Evolutionary conservation across 805 yeast genomes (phyloP), one percentile per base, ranked within the genome.

Genomic region (Candida montana): DNA sequence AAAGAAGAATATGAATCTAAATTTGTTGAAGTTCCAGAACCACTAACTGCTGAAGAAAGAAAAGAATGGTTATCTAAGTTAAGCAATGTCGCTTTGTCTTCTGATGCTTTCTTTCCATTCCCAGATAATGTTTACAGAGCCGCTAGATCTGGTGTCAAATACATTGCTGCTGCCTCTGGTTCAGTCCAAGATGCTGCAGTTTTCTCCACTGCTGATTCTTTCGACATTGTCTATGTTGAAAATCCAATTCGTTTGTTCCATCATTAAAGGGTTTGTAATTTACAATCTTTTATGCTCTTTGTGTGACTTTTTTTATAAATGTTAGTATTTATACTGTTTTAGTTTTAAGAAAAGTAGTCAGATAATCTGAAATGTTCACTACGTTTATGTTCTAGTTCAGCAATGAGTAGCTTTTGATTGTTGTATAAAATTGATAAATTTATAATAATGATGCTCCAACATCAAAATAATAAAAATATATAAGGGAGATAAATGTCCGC

Each of bases 71-170:
- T 83, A 51, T 56, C 69, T 48, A 79, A 89, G 70, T 75, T 89
- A 64, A 77, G 71, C 45, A 81, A 86, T 55, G 99, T 93, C 43
- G 89, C 98, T 11, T 74, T 90, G 55, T 83, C 96, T 15, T 89
- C 97, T 4, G 99, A 93, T 64, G 99, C 99, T 23, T 93, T 93
- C 80, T 93, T 93, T 95, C 99, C 99, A 69, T 93, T 93, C 93
- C 93, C 98, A 52, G 99, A 93, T 68, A 93, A 93, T 62, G 96
- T 93, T 54, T 89, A 91, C 79, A 81, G 99, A 67, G 98, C 98
- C 51, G 96, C 81, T 39, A 81, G 86, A 74, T 83, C 95, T 16
- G 99, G 99, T 64, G 99, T 90, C 55, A 88, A 87, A 67, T 93
- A 72, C 71, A 75, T 93, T 62, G 95, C 96, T 58, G 99, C 99